Evolutionary conservation across 108 stramenopile genomes (phyloP).

Genomic region (Hondaea fermentalgiana): DNA sequence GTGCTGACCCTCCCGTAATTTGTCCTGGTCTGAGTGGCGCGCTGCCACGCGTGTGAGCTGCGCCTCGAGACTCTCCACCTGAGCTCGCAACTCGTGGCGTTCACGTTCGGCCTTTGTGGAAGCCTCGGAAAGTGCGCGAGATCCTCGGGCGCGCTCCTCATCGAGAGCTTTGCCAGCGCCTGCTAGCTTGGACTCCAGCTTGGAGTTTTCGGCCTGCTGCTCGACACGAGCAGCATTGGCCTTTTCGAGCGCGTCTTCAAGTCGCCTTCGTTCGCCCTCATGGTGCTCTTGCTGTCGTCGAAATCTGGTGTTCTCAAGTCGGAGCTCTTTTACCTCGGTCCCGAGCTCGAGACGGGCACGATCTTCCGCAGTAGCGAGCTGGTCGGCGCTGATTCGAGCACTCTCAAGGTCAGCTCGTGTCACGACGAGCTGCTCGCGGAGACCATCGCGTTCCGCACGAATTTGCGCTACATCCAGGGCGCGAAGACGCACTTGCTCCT

Average conservation of each 20-base stretch:
- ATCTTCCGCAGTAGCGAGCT: not conserved
- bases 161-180: not conserved
- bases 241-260: not conserved
- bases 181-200: not conserved
- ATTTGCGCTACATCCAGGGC: not conserved
- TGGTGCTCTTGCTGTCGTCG: not conserved
- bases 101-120: not conserved
- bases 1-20: not conserved
- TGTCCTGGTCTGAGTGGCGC: not conserved
- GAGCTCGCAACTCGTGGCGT: not conserved
- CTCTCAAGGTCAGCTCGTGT: not conserved
- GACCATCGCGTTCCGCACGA: not conserved
- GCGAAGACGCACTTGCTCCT: conserved; percentile 8
- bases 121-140: not conserved
- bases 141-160: not conserved
- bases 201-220: not conserved
- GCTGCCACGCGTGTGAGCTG: not conserved
- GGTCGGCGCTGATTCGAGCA: not conserved
- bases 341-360: not conserved
- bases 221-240: not conserved
- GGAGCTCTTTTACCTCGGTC: not conserved
- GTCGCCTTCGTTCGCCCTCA: not conserved
- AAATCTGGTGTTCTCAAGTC: not conserved
- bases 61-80: not conserved
- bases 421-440: not conserved